Evolutionary conservation across 306 rosid genomes (phyloP).

Genomic region (Ochetophila trinervis): DNA sequence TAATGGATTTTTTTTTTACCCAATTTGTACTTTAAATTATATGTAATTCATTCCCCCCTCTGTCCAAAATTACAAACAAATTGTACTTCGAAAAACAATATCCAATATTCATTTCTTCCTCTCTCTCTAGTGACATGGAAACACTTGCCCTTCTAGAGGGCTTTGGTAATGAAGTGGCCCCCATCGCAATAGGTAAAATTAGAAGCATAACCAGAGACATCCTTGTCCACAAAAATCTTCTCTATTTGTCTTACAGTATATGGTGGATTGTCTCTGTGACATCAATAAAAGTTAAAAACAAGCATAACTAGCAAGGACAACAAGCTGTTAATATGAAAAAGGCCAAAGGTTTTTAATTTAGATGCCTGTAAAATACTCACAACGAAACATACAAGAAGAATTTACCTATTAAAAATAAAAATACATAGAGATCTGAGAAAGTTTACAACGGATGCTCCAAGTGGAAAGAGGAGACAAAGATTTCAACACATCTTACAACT

Average conservation of each 20-base stretch:
- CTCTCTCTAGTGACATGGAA: neutral
- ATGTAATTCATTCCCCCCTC: neutral
- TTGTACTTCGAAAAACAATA: neutral
- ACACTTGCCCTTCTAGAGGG: neutral
- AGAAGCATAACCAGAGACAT: neutral
- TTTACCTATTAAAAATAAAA: constrained; percentile 10
- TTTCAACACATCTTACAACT: constrained; percentile 82
- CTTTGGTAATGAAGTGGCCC: neutral
- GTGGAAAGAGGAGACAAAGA: constrained; percentile 18
- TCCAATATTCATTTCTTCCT: neutral
- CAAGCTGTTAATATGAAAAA: constrained; percentile 1
- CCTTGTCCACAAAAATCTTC: neutral
- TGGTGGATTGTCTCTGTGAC: neutral
- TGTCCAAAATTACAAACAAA: neutral
- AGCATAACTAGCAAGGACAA: neutral
- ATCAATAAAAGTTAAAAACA: neutral
- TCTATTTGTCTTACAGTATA: too few relatives aligned
- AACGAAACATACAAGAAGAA: constrained; percentile 22
- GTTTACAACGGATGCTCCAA: constrained; percentile 7
- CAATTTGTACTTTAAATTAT: neutral
- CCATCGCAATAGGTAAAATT: neutral
- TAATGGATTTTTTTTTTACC: neutral
- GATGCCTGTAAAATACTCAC: constrained; percentile 13
- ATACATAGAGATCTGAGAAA: constrained; percentile 15
- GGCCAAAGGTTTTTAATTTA: neutral